Percentiles rank a stretch among this genome's conserved stretches.
Conservation (phyloP, 129 eudicot species). For the Ambrosia trifida region DNA sequence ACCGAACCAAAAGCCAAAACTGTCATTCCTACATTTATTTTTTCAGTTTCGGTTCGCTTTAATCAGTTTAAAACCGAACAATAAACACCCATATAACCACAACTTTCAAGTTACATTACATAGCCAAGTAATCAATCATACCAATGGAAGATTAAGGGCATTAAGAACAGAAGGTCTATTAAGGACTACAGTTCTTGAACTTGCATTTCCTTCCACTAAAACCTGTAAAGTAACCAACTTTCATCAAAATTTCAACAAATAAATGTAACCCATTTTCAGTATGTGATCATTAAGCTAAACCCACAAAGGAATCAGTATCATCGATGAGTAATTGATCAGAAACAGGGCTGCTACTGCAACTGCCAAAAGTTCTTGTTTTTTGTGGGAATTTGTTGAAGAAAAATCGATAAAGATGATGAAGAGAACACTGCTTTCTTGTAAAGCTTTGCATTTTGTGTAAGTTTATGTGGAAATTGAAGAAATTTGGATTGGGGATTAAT, state of each 20-base stretch:
- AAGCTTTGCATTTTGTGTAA: constrained; percentile 20
- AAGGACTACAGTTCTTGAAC: constrained; percentile 59
- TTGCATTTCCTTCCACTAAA: constrained; percentile 52
- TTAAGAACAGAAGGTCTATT: constrained; percentile 64
- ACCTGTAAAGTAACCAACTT: constrained; percentile 30
- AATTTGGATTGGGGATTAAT: not conserved
- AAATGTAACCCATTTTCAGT: not conserved
- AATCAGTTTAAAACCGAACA: no score
- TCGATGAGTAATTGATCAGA: constrained; percentile 1
- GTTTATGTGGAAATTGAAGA: not conserved
- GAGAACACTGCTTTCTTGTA: constrained; percentile 5
- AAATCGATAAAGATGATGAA: constrained; percentile 15
- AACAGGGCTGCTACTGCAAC: constrained; percentile 9
- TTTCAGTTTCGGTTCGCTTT: no score
- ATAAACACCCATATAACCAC: no score
- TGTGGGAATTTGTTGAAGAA: constrained; percentile 4
- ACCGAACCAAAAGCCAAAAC: no score
- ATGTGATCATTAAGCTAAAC: not conserved
- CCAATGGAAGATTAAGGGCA: constrained; percentile 53
- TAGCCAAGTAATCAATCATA: constrained; percentile 8
- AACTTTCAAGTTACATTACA: not conserved
- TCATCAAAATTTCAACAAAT: not conserved
- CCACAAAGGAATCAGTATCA: constrained; percentile 27
- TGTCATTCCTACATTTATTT: no score
- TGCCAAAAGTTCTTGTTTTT: constrained; percentile 13